Base-by-base conservation (phyloP, 257 asterid genomes). In the Misopates orontium region DNA sequence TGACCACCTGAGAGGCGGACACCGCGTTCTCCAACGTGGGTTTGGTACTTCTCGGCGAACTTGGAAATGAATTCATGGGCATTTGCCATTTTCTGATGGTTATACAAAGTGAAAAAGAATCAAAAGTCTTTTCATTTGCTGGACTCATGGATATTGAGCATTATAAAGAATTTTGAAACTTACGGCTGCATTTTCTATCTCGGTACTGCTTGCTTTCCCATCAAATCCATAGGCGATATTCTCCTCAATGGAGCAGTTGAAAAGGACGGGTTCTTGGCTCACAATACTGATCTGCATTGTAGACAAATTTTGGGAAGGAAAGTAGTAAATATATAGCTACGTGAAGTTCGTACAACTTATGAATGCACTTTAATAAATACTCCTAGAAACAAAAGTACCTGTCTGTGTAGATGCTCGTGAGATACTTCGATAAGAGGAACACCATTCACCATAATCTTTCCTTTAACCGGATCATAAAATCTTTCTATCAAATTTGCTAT, bases 401-500 rank as follows among this genome's bases (percentile, higher is more conserved):
- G 86, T 74, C 78, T 81, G 76, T 91, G 95, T 51, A 88, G 78
- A 81, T 84, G 87, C 68, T 83, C 66, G 55, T 84, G 94, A 45
- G 90, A 83, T 71, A 86, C 78, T 78, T 88, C 98, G 17, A 81
- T 60, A 74, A 91, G 71, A n/a, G 96, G 73, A 80, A 88, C 82
- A 49, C 97, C 95, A 69, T 91, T 86, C 40, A 88, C 74, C 80
- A 77, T 62, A 66, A 91, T 83, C 61, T 76, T 77, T 49, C 97
- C 97, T 67, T 72, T 85, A 59, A 61, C 45, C 0, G 96, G 96
- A 56, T 91, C 95, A 73, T 91, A 91, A 71, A 86, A 91, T 69
- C 98, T 83, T 76, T 88, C 94, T 19, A 91, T 91, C 93, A 91
- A 79, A 77, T 88, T 88, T 1, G 96, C 97, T 65, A 91, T 86